These are phyloP conservation scores for Wickerhamomyces rabaulensis DNA, from an alignment of 805 yeast genomes.

Conservation along the genomic window DNA sequence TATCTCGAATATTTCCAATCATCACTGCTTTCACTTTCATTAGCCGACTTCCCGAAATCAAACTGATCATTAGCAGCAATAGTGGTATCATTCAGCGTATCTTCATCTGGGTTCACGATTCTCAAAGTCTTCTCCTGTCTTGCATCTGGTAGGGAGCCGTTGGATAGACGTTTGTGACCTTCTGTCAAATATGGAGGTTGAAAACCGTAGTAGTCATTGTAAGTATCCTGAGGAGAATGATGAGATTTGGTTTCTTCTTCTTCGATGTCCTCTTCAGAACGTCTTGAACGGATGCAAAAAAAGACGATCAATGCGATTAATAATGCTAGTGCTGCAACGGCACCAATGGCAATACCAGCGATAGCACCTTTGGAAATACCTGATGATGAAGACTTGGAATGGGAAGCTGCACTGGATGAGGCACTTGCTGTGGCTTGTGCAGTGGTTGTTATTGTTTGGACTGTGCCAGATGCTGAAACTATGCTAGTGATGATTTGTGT, in stretches of 20 bases:
- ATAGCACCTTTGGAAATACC: conserved; percentile 56
- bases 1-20: background rate
- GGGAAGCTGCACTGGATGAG: conserved; percentile 6
- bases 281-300: conserved; percentile 6
- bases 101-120: conserved; percentile 42
- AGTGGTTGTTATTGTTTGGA: conserved; percentile 5
- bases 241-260: conserved; percentile 10
- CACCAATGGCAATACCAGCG: conserved; percentile 31
- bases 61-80: background rate
- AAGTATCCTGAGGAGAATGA: conserved; percentile 5
- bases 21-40: background rate
- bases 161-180: conserved; percentile 46
- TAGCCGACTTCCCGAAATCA: background rate
- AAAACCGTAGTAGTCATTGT: conserved; percentile 2
- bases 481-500: conserved; percentile 7
- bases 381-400: conserved; percentile 47
- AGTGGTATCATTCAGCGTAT: conserved; percentile 8
- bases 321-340: conserved; percentile 26
- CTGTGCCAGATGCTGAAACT: conserved; percentile 3
- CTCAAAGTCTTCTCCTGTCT: conserved; percentile 40
- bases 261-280: conserved; percentile 10
- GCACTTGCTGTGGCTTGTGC: conserved; percentile 13
- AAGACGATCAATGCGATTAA: conserved; percentile 14
- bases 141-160: conserved; percentile 52
- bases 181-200: conserved; percentile 1